These are phyloP conservation scores for Phycomyces nitens DNA, from an alignment of 192 early-diverging fungal genomes.

Conservation along the genomic window DNA sequence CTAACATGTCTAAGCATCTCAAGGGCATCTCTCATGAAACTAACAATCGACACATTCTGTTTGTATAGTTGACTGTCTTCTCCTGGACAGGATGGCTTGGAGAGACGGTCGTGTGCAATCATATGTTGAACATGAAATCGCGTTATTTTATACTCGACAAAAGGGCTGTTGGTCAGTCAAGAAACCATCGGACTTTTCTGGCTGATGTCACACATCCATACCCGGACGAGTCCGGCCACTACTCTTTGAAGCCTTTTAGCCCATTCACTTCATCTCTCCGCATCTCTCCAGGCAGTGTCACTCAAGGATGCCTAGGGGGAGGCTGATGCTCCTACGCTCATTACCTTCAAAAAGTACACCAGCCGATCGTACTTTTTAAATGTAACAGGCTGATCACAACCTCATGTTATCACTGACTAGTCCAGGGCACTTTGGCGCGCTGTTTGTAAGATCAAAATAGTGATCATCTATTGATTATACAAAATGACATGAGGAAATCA, in stretches of 20 bases:
- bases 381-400: no score
- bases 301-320: no score
- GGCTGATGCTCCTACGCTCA: no score
- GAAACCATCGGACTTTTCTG: neutral
- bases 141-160: conserved; percentile 2
- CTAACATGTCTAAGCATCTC: neutral
- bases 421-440: no score
- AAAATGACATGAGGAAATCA: no score
- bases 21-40: neutral
- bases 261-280: no score
- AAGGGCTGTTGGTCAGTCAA: neutral
- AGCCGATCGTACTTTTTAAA: no score
- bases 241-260: neutral
- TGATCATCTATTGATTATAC: no score
- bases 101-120: neutral
- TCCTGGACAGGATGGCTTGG: neutral
- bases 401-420: no score
- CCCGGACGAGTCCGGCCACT: neutral
- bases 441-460: no score
- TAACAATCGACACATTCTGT: neutral
- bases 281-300: no score
- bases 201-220: neutral
- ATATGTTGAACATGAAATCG: conserved; percentile 5
- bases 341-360: no score
- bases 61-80: neutral